phyloP scores from a whole-genome alignment of 345 rosid genomes.

The Brassica nigra region DNA sequence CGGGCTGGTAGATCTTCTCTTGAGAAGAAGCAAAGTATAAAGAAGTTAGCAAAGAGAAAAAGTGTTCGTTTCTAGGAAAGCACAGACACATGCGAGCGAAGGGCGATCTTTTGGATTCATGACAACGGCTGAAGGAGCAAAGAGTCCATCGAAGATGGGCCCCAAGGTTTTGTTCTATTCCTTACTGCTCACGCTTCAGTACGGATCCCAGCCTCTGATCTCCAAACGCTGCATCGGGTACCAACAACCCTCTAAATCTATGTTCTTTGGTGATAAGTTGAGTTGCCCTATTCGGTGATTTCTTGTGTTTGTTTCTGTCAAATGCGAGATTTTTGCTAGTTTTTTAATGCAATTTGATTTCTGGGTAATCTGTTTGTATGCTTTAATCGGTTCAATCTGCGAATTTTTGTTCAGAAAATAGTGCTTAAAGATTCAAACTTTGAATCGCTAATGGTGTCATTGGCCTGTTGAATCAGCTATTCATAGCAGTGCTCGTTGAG shows the following conservation, averaged over 20 bases:
- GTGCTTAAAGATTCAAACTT: neutral
- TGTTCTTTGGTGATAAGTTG: neutral
- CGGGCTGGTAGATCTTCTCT: neutral
- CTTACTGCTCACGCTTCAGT: conserved; percentile 76
- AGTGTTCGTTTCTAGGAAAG: neutral
- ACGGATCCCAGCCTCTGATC: conserved; percentile 93
- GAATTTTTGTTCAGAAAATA: neutral
- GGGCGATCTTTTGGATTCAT: conserved; percentile 28
- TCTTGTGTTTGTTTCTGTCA: neutral
- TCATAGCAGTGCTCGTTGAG: neutral
- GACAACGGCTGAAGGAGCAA: conserved; percentile 41
- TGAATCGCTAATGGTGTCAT: neutral
- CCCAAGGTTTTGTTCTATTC: conserved; percentile 66
- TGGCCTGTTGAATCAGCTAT: neutral
- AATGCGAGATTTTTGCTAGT: conserved; percentile 1
- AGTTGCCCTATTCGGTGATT: neutral
- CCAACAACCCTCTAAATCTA: conserved; percentile 10
- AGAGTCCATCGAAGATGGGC: conserved; percentile 43
- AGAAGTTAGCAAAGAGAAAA: neutral
- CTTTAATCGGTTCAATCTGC: neutral
- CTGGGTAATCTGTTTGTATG: neutral
- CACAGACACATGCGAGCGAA: conserved; percentile 20
- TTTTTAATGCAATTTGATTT: conserved; percentile 8
- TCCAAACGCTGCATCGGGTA: conserved; percentile 88
- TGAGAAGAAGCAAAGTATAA: conserved; percentile 15